Evolutionary conservation across 805 yeast species (phyloP).

Genomic region (Candida ficus): DNA sequence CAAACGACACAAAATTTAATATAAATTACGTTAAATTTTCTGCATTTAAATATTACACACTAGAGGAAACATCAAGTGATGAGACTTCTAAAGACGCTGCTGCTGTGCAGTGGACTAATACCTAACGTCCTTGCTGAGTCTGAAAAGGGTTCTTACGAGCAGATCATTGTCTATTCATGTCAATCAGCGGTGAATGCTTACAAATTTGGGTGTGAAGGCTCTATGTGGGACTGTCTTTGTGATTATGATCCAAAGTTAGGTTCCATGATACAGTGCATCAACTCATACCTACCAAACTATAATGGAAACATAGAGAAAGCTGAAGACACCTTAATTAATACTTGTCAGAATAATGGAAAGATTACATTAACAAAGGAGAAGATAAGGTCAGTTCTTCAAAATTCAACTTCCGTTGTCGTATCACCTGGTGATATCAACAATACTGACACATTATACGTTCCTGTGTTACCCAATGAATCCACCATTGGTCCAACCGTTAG

Average conservation of each 20-base stretch:
- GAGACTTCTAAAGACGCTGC: not conserved
- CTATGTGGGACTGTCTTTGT: conserved; percentile 17
- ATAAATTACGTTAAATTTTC: too few relatives aligned
- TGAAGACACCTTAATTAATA: conserved; percentile 3
- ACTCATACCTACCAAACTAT: conserved; percentile 13
- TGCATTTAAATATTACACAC: too few relatives aligned
- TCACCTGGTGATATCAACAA: conserved; percentile 1
- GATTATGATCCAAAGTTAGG: conserved; percentile 16
- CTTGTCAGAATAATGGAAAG: conserved; percentile 7
- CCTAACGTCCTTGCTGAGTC: conserved; percentile 8
- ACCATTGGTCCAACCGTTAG: conserved; percentile 11
- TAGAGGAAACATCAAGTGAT: too few relatives aligned
- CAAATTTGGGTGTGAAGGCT: conserved; percentile 17
- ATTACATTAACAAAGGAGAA: conserved; percentile 8
- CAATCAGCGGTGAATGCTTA: conserved; percentile 15
- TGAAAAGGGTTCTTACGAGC: conserved; percentile 20
- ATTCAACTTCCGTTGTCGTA: conserved; percentile 10
- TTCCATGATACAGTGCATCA: conserved; percentile 19
- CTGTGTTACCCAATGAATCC: conserved; percentile 11
- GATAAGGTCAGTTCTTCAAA: conserved; percentile 6
- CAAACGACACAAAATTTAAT: not conserved
- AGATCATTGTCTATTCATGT: conserved; percentile 21
- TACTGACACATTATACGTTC: conserved; percentile 8
- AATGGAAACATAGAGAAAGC: conserved; percentile 5
- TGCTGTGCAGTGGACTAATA: not conserved